Evolutionary conservation across 2,329 filamentous ascomycete species (phyloP), one percentile per base, ranked within the genome.

Genomic region (Claviceps pusilla): DNA sequence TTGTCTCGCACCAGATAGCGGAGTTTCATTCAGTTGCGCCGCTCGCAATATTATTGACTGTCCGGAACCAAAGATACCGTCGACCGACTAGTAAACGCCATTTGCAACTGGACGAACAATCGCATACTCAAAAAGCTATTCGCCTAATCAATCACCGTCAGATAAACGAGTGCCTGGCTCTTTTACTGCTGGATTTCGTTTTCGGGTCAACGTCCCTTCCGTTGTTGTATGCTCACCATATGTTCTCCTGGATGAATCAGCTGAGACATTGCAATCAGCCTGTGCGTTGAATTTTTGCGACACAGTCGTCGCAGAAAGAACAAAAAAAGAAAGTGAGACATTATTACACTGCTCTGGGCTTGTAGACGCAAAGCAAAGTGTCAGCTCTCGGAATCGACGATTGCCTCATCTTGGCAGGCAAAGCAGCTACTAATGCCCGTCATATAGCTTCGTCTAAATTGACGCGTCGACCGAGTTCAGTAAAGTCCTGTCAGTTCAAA

Each of bases 221-320:
- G 37, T 42, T 42, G 35, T 29, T 28, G 19, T 37, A 41, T 41
- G 19, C 12, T 31, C 37, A 12, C 12, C 14, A 48, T 33, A 12
- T 48, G 7, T 48, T 3, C 46, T 31, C 31, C 24, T 46, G 11
- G 4, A 29, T 46, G 4, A 16, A 41, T n/a, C 7, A 43, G 39
- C 46, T 52, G 54, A 50, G 50, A 52, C 54, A 42, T n/a, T n/a
- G 16, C 50, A 37, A n/a, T 16, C 48, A 37, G 41, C 24, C 41
- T 31, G 14, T 41, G 39, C 3, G 19, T 45, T 9, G 24, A 7
- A 47, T n/a, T 51, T 50, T 29, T 46, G 49, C 52, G 46, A n/a
- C 39, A 46, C 28, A 19, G 19, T 19, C 4, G 41, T 39, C 33
- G 19, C 24, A 35, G 29, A 16, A 42, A 24, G 19, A 19, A 19